Evolutionary conservation across 345 rosid species (phyloP), one percentile per base, ranked within the genome.

Genomic region (Pistacia integerrima): DNA sequence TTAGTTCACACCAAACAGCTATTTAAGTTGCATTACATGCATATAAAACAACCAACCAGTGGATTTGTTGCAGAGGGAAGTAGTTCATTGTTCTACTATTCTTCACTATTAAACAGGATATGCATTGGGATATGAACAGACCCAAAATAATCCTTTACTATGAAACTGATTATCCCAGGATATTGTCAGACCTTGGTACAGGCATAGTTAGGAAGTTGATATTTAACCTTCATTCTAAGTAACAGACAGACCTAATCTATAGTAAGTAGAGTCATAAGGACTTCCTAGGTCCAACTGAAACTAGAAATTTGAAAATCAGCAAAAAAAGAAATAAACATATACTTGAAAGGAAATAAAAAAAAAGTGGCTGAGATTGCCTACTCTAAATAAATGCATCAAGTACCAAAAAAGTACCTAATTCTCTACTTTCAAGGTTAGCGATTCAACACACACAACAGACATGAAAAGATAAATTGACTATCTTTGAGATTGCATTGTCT

Each of bases 1-100:
- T 85, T 63, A 86, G 55, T 69, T 75, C 54, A 49, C 49, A 58
- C 58, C 16, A 59, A 51, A 57, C n/a, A 57, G 16, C 14, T 11
- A 56, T 4, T 66, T 18, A 69, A 9, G 41, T 25, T 30, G 46
- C 57, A 76, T 35, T 28, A 35, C 48, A 61, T 6, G 3, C 69
- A 65, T 18, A 48, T n/a, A 22, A 56, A 63, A 8, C 4, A 71
- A 65, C 60, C 17, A 68, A 57, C 22, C 44, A 69, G 57, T 0
- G 54, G 10, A 14, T 7, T 3, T 51, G 28, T 36, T 79, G 28
- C 77, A 62, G 46, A 1, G 16, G 30, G 46, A 41, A 41, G 46
- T 6, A 41, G 11, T 38, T n/a, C 55, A 52, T 30, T 69, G 6
- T 2, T 3, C 57, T 54, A 54, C 44, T 5, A 35, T 64, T n/a